Conservation (phyloP, 768 basidiomycete genomes). For the Agrocybe praecox region DNA sequence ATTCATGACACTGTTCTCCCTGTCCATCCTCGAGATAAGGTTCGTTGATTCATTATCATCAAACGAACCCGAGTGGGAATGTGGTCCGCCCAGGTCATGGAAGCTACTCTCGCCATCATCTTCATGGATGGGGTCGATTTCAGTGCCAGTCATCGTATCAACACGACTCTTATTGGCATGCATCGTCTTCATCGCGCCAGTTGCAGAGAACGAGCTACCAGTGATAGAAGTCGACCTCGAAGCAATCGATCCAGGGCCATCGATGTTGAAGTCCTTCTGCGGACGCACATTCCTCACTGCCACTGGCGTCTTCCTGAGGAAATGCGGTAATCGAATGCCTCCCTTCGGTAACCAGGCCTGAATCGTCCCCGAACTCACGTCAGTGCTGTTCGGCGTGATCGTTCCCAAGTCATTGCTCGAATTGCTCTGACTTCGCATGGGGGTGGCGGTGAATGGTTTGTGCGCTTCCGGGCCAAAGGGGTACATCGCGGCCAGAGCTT, state of each 20-base stretch:
- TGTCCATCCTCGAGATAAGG: constrained; percentile 5
- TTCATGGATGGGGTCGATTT: not conserved
- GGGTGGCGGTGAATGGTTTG: no score
- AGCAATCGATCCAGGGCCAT: not conserved
- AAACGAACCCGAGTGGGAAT: not conserved
- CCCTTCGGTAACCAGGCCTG: no score
- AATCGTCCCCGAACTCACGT: no score
- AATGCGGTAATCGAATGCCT: no score
- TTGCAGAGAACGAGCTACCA: not conserved
- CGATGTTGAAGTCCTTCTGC: not conserved
- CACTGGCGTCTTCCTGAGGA: not conserved
- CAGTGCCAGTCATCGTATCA: not conserved
- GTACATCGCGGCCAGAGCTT: no score
- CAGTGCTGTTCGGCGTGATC: no score
- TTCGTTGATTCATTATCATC: not conserved
- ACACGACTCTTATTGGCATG: not conserved
- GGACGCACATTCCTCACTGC: not conserved
- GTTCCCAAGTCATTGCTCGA: no score
- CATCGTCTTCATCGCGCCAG: not conserved
- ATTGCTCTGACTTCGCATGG: no score
- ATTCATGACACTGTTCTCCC: constrained; percentile 8
- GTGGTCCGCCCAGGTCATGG: not conserved
- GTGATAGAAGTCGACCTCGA: not conserved
- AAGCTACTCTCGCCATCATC: not conserved
- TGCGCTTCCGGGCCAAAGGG: no score